A percentile compares a stretch with the other conserved stretches of the same genome.
Evolutionary conservation across 2,329 filamentous ascomycete species (phyloP).

Genomic region (Microcyclosporella mali): DNA sequence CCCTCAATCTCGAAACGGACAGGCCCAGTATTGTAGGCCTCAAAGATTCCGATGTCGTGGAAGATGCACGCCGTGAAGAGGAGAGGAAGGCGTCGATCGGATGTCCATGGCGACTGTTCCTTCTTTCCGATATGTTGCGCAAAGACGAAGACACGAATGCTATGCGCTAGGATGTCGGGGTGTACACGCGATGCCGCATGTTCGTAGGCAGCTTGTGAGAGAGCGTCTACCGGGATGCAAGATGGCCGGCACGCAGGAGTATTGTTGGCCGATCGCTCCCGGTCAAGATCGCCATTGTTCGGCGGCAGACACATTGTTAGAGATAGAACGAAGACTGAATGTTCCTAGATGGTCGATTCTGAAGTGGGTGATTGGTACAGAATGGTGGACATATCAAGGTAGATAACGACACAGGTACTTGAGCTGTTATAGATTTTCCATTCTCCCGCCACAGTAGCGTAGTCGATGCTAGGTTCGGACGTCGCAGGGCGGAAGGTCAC

Average conservation of each 20-base stretch:
- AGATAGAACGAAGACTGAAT: no score
- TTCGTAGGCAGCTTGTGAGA: slow-evolving; percentile 15
- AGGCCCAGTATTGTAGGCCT: slow-evolving; percentile 26
- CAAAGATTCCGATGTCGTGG: slow-evolving; percentile 33
- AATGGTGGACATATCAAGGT: no score
- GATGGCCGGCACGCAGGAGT: not conserved
- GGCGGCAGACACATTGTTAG: not conserved
- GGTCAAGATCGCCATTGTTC: no score
- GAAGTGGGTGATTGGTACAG: no score
- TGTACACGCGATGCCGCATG: slow-evolving; percentile 12
- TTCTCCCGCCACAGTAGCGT: no score
- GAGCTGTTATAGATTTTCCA: no score
- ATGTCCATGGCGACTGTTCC: slow-evolving; percentile 5
- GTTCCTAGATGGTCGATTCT: no score
- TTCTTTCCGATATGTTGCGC: slow-evolving; percentile 8
- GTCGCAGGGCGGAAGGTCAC: not conserved
- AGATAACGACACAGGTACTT: no score
- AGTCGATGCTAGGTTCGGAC: not conserved
- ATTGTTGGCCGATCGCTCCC: no score
- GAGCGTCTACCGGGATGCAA: slow-evolving; percentile 12
- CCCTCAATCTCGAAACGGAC: slow-evolving; percentile 44
- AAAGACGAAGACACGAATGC: slow-evolving; percentile 21
- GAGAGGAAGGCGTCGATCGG: not conserved
- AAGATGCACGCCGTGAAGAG: slow-evolving; percentile 27
- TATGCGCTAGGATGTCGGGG: slow-evolving; percentile 19